phyloP scores from a whole-genome alignment of 257 asterid genomes.

The Vinca minor region DNA sequence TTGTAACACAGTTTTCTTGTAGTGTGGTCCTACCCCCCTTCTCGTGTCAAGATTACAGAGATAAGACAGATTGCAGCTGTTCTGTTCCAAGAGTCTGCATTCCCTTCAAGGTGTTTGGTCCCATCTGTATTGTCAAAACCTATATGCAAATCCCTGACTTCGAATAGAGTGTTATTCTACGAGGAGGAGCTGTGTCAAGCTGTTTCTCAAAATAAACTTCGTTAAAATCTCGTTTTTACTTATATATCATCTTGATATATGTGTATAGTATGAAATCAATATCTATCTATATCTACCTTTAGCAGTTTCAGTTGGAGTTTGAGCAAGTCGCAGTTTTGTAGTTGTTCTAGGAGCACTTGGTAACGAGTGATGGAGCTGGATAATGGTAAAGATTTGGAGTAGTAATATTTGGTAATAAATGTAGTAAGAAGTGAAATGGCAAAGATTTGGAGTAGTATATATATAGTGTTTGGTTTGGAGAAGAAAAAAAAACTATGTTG shows the following conservation, averaged over 20 bases:
- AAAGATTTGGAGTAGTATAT: conserved; percentile 11
- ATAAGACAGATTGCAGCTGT: conserved; percentile 87
- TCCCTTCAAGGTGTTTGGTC: conserved; percentile 53
- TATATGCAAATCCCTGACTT: conserved; percentile 64
- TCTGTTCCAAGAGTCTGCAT: conserved; percentile 63
- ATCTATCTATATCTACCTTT: neutral
- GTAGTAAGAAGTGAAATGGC: conserved; percentile 1
- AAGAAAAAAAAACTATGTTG: no score
- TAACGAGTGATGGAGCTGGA: conserved; percentile 14
- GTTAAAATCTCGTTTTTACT: conserved; percentile 39
- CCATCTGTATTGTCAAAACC: conserved; percentile 67
- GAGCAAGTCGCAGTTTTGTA: conserved; percentile 24
- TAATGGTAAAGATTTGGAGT: conserved; percentile 11
- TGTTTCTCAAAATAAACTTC: conserved; percentile 90
- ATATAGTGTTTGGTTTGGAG: neutral
- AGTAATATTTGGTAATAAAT: conserved; percentile 12
- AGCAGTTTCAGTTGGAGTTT: conserved; percentile 14
- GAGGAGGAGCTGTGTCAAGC: conserved; percentile 97
- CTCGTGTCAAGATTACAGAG: conserved; percentile 61
- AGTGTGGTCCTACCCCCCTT: conserved; percentile 85
- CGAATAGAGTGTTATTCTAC: conserved; percentile 72
- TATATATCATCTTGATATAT: no score
- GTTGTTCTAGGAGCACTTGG: conserved; percentile 22
- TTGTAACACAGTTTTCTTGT: no score
- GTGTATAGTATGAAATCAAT: conserved; percentile 24